These are phyloP conservation scores for Pythium oligandrum DNA, from an alignment of 352 stramenopile genomes.

Conservation along the genomic window DNA sequence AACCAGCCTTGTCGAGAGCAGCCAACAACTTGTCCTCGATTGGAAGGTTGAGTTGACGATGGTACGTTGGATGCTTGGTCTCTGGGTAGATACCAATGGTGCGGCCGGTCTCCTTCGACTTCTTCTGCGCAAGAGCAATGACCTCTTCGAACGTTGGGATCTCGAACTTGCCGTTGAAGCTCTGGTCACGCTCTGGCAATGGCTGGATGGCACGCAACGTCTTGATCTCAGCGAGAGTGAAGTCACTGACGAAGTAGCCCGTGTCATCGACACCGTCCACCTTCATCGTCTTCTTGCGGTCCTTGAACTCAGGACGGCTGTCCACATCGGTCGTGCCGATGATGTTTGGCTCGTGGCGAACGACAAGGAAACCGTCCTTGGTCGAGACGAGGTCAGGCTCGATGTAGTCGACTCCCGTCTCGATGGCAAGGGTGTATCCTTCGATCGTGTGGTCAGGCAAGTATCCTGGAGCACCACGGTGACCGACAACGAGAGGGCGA, in stretches of 20 bases:
- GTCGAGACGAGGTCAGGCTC: conserved; percentile 87
- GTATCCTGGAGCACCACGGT: conserved; percentile 86
- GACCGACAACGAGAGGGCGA: conserved; percentile 54
- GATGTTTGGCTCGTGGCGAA: conserved; percentile 14
- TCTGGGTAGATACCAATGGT: conserved; percentile 85
- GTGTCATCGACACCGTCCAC: conserved; percentile 47
- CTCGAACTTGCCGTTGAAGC: conserved; percentile 74
- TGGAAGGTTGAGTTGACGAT: conserved; percentile 39
- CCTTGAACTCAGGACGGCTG: conserved; percentile 55
- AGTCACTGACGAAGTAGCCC: conserved; percentile 87
- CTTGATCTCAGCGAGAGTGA: conserved; percentile 89
- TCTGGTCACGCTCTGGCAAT: conserved; percentile 63
- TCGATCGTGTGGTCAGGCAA: conserved; percentile 87
- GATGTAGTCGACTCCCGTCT: conserved; percentile 80
- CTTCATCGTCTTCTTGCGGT: conserved; percentile 40
- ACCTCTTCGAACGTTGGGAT: conserved; percentile 89
- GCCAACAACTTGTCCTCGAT: conserved; percentile 67
- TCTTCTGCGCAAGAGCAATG: conserved; percentile 44
- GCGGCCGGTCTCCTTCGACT: conserved; percentile 43
- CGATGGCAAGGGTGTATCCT: conserved; percentile 85
- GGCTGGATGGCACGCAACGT: conserved; percentile 76
- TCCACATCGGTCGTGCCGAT: conserved; percentile 42
- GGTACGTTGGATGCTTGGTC: conserved; percentile 77
- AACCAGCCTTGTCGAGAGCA: conserved; percentile 54
- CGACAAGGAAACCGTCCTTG: conserved; percentile 16